Conservation (phyloP, 345 rosid species). For the Corchorus capsularis region DNA sequence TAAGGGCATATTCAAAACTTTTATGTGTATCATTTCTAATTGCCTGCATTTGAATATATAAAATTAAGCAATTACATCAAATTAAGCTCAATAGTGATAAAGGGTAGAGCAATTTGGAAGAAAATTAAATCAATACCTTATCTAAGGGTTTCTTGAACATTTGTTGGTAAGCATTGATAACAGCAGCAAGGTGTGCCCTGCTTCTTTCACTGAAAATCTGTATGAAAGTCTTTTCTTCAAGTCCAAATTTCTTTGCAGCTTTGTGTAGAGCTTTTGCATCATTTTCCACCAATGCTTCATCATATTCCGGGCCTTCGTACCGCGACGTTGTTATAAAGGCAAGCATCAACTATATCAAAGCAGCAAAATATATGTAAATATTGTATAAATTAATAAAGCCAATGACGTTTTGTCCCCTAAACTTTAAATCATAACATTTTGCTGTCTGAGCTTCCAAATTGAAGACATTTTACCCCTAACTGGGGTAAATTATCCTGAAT, state of each 20-base stretch:
- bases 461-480: no score
- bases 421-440: no score
- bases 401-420: no score
- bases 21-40: constrained; percentile 54
- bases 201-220: constrained; percentile 66
- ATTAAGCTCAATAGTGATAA: not conserved
- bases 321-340: constrained; percentile 57
- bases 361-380: not conserved
- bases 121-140: constrained; percentile 33
- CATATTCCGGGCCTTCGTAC: constrained; percentile 74
- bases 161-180: constrained; percentile 37
- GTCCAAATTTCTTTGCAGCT: constrained; percentile 44
- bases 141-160: constrained; percentile 45
- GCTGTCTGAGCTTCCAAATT: no score
- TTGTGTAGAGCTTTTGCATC: constrained; percentile 53
- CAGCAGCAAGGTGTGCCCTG: constrained; percentile 55
- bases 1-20: constrained; percentile 49
- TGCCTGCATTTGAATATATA: constrained; percentile 34
- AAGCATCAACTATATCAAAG: constrained; percentile 39
- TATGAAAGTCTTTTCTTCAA: constrained; percentile 40
- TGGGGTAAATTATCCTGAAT: no score
- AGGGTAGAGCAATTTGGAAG: not conserved
- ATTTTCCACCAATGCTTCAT: constrained; percentile 38
- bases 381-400: no score
- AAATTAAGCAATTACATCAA: not conserved